Evolutionary conservation across 768 basidiomycete species (phyloP).

Genomic region (Podaxis sp.): DNA sequence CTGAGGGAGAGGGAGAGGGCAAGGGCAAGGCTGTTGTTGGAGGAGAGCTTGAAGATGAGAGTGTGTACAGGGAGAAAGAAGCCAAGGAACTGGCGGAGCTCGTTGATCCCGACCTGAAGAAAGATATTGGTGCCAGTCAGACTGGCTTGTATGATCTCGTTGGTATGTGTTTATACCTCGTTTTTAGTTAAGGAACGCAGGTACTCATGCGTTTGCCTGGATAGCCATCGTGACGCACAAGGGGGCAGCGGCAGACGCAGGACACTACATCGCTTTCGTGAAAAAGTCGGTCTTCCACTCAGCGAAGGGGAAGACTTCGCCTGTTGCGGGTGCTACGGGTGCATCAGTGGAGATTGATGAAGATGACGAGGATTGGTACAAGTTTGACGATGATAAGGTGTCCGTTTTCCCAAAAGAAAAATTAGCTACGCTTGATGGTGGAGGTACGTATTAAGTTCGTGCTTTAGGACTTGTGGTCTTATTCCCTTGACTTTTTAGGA

Average conservation of each 20-base stretch:
- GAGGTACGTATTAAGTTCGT: slow-evolving; percentile 59
- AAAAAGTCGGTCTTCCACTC: slow-evolving; percentile 73
- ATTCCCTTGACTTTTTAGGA: slow-evolving; percentile 59
- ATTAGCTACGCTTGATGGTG: slow-evolving; percentile 82
- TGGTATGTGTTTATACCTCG: slow-evolving; percentile 52
- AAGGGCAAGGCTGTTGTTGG: slow-evolving; percentile 30
- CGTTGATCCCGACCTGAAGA: slow-evolving; percentile 59
- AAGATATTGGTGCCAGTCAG: slow-evolving; percentile 71
- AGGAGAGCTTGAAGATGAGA: slow-evolving; percentile 65
- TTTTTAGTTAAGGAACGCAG: not conserved
- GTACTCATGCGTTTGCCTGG: slow-evolving; percentile 2
- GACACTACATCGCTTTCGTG: slow-evolving; percentile 93
- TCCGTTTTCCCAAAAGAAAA: slow-evolving; percentile 85
- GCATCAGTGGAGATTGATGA: slow-evolving; percentile 43
- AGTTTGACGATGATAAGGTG: slow-evolving; percentile 96
- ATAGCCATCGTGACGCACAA: slow-evolving; percentile 95
- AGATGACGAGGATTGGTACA: slow-evolving; percentile 88
- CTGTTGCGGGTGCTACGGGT: slow-evolving; percentile 19
- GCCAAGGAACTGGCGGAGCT: slow-evolving; percentile 60
- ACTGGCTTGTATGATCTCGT: slow-evolving; percentile 90
- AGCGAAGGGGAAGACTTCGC: slow-evolving; percentile 25
- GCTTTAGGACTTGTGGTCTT: slow-evolving; percentile 89
- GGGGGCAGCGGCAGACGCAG: slow-evolving; percentile 90
- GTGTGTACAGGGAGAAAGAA: slow-evolving; percentile 64
- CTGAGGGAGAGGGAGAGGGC: slow-evolving; percentile 24